Evolutionary conservation across 495 filamentous ascomycete genomes (phyloP).

Genomic region (Tuber microsphaerosporum): DNA sequence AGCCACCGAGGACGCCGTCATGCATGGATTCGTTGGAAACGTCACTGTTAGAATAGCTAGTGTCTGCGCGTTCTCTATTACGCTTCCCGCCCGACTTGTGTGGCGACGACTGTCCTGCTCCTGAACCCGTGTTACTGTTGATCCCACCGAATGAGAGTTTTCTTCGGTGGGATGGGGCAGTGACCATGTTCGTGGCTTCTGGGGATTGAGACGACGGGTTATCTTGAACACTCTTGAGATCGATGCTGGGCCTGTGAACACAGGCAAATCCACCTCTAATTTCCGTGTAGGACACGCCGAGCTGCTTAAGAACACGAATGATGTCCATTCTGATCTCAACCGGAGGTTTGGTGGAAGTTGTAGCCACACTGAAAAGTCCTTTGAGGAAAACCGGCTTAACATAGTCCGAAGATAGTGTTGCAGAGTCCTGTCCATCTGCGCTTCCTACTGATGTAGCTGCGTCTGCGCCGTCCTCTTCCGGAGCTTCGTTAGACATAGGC

Average conservation of each 20-base stretch:
- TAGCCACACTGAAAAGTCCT: slow-evolving; percentile 94
- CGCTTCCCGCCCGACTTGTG: slow-evolving; percentile 39
- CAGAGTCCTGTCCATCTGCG: slow-evolving; percentile 32
- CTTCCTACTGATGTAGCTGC: slow-evolving; percentile 35
- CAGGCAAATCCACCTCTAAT: slow-evolving; percentile 93
- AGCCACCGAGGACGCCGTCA: slow-evolving; percentile 73
- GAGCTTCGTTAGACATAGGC: slow-evolving; percentile 28
- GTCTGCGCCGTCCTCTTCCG: slow-evolving; percentile 32
- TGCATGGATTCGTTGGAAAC: slow-evolving; percentile 71
- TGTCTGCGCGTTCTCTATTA: slow-evolving; percentile 53
- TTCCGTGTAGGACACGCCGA: slow-evolving; percentile 83
- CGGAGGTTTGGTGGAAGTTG: slow-evolving; percentile 86
- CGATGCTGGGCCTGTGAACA: slow-evolving; percentile 78
- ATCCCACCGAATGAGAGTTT: slow-evolving; percentile 75
- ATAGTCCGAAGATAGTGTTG: slow-evolving; percentile 40
- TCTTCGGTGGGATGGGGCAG: slow-evolving; percentile 56
- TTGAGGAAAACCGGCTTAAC: slow-evolving; percentile 94
- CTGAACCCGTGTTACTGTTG: slow-evolving; percentile 15
- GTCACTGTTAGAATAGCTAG: slow-evolving; percentile 72
- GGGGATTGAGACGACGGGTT: slow-evolving; percentile 49
- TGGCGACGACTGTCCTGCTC: slow-evolving; percentile 22
- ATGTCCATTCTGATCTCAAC: slow-evolving; percentile 80
- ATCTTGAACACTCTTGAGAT: slow-evolving; percentile 65
- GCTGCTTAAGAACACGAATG: slow-evolving; percentile 76
- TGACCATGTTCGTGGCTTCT: slow-evolving; percentile 48